A percentile compares a stretch with the other conserved stretches of the same genome.
phyloP scores from a whole-genome alignment of 176 grass and related monocot species.

The Oryza glumipatula region DNA sequence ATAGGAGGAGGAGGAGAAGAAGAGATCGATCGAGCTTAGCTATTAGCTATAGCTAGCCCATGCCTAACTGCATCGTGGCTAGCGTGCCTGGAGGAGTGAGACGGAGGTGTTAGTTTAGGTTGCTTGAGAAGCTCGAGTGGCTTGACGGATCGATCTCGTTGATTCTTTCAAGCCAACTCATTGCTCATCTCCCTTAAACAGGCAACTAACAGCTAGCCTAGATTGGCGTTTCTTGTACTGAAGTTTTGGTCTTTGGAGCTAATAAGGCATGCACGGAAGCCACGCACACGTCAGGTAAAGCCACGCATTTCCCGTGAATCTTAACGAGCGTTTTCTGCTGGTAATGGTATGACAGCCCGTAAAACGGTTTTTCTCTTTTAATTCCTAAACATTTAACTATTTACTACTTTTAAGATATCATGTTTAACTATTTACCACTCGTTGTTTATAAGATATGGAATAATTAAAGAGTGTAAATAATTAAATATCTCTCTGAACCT shows the following conservation, averaged over 20 bases:
- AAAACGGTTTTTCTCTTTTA: neutral
- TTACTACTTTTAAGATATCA: no score
- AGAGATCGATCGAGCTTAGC: conserved; percentile 18
- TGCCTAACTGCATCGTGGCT: conserved; percentile 49
- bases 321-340: neutral
- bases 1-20: neutral
- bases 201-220: neutral
- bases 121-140: conserved; percentile 55
- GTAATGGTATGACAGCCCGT: neutral
- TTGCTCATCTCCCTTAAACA: conserved; percentile 19
- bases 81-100: conserved; percentile 45
- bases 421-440: no score
- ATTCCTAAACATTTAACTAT: no score
- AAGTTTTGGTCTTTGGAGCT: conserved; percentile 41
- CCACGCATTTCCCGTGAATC: neutral
- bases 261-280: conserved; percentile 39
- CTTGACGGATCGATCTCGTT: conserved; percentile 59
- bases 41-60: neutral
- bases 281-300: conserved; percentile 43
- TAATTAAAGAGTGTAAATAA: no score
- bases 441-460: no score
- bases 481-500: neutral
- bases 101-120: conserved; percentile 12
- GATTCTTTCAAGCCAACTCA: conserved; percentile 64
- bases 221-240: conserved; percentile 39